Base-by-base conservation (phyloP, 2,329 filamentous ascomycete species). In the Trichoderma semiorbis region DNA sequence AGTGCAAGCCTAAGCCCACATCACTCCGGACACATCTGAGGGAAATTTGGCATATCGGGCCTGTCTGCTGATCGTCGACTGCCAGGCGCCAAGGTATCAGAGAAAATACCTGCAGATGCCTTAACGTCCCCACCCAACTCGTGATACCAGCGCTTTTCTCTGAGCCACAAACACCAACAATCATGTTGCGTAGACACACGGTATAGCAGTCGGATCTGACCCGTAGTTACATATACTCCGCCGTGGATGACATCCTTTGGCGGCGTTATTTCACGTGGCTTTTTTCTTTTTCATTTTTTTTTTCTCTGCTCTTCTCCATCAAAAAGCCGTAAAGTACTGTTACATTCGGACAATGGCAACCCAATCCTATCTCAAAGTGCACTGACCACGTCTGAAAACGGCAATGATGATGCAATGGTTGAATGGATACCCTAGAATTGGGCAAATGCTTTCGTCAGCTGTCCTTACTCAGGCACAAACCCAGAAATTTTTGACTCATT, bases 351-450 rank as follows among this genome's bases (percentile, higher is more conserved):
- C 60, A 24, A 8, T 26, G 34, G 12, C 60, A 30, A 21, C 62
- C 63, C 12, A 57, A 66, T 55, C 24, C 21, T n/a, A 34, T 32
- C 47, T 36, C 26, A 39, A 18, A 28, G 26, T 43, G 39, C 24
- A 28, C 21, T 50, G 28, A 32, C 50, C 30, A 57, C 28, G 63
- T 66, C 63, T 57, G 63, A 66, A 66, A 66, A 32, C 63, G 63
- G 63, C n/a, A 66, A 66, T 66, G 63, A 66, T 55, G 63, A 47
- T 53, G 53, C 62, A 67, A 53, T 53, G 47, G 11, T 24, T 67
- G 30, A 67, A 53, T 53, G 47, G n/a, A 53, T 67, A 43, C 64
- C 64, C 50, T 57, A 43, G 32, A 43, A 34, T 18, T 58, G 47
- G n/a, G 30, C 47, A 53, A 58, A 57, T 34, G 50, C 32, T 58